Evolutionary conservation across 805 yeast genomes (phyloP), one percentile per base, ranked within the genome.

Genomic region (Candida bentonensis): DNA sequence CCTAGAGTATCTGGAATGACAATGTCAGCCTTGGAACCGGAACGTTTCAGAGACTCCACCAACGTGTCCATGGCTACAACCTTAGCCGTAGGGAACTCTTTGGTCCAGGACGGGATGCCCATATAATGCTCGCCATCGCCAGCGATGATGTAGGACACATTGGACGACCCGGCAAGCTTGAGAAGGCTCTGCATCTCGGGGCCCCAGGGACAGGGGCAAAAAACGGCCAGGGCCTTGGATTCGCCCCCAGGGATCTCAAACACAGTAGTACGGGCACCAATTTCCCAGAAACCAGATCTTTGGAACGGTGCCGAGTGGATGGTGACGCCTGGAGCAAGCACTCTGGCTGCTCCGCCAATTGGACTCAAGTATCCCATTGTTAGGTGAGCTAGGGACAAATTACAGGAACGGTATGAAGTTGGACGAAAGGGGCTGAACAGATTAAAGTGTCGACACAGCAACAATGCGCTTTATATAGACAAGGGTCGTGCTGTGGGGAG

Each of bases 91-190:
- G 84, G 82, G 55, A 63, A 69, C 44, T 61, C 58, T 17, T 65
- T 62, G 54, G 73, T 70, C 60, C 78, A 72, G 13, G 72, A 69
- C 22, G 59, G 54, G 11, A 78, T 73, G 2, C 80, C 82, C 74
- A 79, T 61, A 1, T 82, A 76, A 54, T 80, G 87, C 49, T 76
- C 82, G 25, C 50, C 53, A 53, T 80, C 83, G 2, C 86, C 85
- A 41, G 80, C 66, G 36, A 81, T 66, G 28, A 77, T 62, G 49
- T 57, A 58, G 39, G 46, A 52, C 30, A 59, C 56, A 15, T 52
- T 51, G 21, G 47, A 44, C 9, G 22, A n/a, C 7, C 30, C 47
- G 7, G 39, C 30, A 15, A 30, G 34, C 11, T 39, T 25, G 23
- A 53, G 44, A 15, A 53, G 42, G 15, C 40, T 34, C 26, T 53